phyloP scores from a whole-genome alignment of 305 asterid species.

The Fraxinus albicans region DNA sequence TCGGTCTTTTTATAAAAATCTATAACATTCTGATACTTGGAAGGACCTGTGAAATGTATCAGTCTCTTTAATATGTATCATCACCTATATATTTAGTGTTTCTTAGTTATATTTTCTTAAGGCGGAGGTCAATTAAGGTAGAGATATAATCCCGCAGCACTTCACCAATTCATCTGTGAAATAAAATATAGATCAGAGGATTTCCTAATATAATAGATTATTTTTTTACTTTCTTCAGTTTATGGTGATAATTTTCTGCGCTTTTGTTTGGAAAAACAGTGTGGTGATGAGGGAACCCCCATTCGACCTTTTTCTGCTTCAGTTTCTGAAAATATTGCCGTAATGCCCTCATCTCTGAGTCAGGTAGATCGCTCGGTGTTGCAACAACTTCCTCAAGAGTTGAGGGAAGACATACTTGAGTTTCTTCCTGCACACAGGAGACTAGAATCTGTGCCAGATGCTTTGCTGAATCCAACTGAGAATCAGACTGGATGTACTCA shows the following conservation, averaged over 20 bases:
- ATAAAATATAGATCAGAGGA: slow-evolving; percentile 7
- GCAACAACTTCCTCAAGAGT: slow-evolving; percentile 82
- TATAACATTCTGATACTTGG: neutral
- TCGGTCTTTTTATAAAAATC: neutral
- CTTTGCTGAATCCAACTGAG: slow-evolving; percentile 33
- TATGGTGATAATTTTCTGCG: slow-evolving; percentile 5
- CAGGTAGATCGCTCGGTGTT: slow-evolving; percentile 81
- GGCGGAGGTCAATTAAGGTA: neutral
- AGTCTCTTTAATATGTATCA: neutral
- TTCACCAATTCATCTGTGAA: neutral
- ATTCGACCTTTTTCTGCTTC: slow-evolving; percentile 30
- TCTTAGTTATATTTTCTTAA: neutral
- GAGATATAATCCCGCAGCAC: neutral
- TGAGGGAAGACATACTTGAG: slow-evolving; percentile 72
- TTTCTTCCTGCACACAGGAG: slow-evolving; percentile 71
- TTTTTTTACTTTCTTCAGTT: slow-evolving; percentile 7
- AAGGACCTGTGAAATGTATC: neutral
- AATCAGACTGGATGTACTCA: slow-evolving; percentile 31
- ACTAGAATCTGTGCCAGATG: slow-evolving; percentile 34
- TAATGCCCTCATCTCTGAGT: slow-evolving; percentile 89
- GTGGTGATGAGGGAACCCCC: slow-evolving; percentile 33
- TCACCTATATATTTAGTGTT: neutral
- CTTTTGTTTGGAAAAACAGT: slow-evolving; percentile 32
- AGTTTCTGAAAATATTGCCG: slow-evolving; percentile 29
- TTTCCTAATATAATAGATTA: slow-evolving; percentile 12